Conservation (phyloP, 768 basidiomycete species). For the Boletus bicolor region DNA sequence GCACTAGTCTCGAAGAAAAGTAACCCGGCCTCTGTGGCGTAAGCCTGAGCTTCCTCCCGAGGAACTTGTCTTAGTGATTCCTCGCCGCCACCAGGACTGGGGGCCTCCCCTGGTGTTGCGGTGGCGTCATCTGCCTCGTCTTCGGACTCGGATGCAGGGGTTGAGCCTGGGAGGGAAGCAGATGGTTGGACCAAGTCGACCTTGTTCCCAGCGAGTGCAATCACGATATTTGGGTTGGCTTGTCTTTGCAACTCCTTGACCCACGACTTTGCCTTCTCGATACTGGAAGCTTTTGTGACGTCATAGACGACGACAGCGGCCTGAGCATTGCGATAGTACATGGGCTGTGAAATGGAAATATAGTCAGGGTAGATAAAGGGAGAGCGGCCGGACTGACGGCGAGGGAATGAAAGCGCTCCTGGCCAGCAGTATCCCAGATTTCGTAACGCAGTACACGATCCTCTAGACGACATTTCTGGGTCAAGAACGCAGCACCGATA, state of each 20-base stretch:
- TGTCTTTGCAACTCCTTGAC: slow-evolving; percentile 98
- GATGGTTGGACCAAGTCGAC: slow-evolving; percentile 82
- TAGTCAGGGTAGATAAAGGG: slow-evolving; percentile 4
- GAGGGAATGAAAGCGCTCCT: slow-evolving; percentile 96
- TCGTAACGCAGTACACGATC: slow-evolving; percentile 92
- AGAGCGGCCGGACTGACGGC: slow-evolving; percentile 54
- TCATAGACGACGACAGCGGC: slow-evolving; percentile 99
- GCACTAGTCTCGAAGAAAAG: slow-evolving; percentile 98
- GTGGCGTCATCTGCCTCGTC: slow-evolving; percentile 94
- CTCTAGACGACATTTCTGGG: slow-evolving; percentile 93
- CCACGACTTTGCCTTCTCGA: slow-evolving; percentile 99
- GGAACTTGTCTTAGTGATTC: slow-evolving; percentile 87
- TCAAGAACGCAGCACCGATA: slow-evolving; percentile 94
- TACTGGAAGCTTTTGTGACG: slow-evolving; percentile 90
- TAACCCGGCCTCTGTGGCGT: slow-evolving; percentile 90
- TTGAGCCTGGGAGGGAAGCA: slow-evolving; percentile 44
- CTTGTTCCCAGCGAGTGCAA: slow-evolving; percentile 97
- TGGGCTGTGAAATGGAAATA: slow-evolving; percentile 55
- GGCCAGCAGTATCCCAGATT: slow-evolving; percentile 96
- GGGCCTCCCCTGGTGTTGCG: slow-evolving; percentile 71
- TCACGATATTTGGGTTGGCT: slow-evolving; percentile 98
- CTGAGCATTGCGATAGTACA: slow-evolving; percentile 99
- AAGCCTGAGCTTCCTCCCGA: slow-evolving; percentile 92
- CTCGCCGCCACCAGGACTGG: slow-evolving; percentile 49
- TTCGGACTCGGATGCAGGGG: slow-evolving; percentile 65